phyloP scores from a whole-genome alignment of 1,139 yeast species.

The Protomyces gravidus region DNA sequence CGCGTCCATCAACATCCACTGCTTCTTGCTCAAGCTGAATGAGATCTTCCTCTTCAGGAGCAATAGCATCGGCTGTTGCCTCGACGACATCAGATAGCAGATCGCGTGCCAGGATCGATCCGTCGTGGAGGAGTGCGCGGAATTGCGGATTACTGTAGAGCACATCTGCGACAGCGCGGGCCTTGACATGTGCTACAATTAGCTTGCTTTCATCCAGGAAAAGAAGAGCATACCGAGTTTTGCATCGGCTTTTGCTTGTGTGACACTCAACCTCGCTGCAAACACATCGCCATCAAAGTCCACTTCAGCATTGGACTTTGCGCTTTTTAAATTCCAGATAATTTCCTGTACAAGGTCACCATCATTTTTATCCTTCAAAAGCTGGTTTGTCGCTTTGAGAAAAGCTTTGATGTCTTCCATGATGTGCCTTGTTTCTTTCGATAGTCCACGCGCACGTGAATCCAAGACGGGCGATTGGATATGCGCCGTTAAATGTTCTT shows the following conservation, averaged over 20 bases:
- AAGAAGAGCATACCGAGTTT: slow-evolving; percentile 10
- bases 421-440: slow-evolving; percentile 13
- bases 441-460: slow-evolving; percentile 13
- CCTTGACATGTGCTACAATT: slow-evolving; percentile 11
- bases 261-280: slow-evolving; percentile 14
- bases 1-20: slow-evolving; percentile 22
- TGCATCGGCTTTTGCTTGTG: slow-evolving; percentile 20
- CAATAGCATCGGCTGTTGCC: slow-evolving; percentile 22
- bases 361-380: slow-evolving; percentile 24
- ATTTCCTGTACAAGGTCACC: slow-evolving; percentile 23
- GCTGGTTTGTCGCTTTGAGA: slow-evolving; percentile 6
- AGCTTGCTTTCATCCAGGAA: neutral
- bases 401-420: slow-evolving; percentile 16
- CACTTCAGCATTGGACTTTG: slow-evolving; percentile 7
- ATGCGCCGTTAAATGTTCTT: slow-evolving; percentile 16
- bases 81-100: slow-evolving; percentile 27
- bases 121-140: slow-evolving; percentile 25
- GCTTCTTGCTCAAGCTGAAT: slow-evolving; percentile 24
- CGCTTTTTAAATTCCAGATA: slow-evolving; percentile 14
- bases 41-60: slow-evolving; percentile 19
- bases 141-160: slow-evolving; percentile 28
- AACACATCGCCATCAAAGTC: slow-evolving; percentile 16
- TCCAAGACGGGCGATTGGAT: slow-evolving; percentile 24
- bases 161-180: slow-evolving; percentile 18
- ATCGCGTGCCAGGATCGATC: slow-evolving; percentile 24